Conservation (phyloP, 1,139 yeast genomes). For the Tardiomyces blankii region DNA sequence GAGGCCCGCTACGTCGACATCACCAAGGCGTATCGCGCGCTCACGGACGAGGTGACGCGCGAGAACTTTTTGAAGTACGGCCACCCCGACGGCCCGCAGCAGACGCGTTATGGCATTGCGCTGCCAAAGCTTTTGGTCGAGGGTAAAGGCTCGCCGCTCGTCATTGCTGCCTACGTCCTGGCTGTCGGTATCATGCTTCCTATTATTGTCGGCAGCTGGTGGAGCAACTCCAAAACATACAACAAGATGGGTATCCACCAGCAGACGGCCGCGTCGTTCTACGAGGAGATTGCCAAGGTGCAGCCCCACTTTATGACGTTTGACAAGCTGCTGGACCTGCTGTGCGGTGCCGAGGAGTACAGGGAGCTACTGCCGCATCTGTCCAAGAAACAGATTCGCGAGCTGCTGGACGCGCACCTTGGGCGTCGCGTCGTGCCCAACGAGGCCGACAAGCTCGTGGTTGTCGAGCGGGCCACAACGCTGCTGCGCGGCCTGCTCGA, state of each 20-base stretch:
- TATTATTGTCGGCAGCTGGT: constrained; percentile 70
- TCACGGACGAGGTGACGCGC: constrained; percentile 80
- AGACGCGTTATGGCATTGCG: constrained; percentile 92
- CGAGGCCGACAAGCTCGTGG: constrained; percentile 39
- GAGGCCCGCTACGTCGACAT: constrained; percentile 75
- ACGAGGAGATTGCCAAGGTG: constrained; percentile 48
- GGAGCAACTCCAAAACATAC: constrained; percentile 71
- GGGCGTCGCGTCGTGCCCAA: constrained; percentile 35
- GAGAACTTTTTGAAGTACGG: constrained; percentile 83
- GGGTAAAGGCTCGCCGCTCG: constrained; percentile 61
- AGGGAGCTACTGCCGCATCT: constrained; percentile 34
- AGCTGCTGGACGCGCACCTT: constrained; percentile 45
- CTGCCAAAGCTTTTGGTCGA: constrained; percentile 87
- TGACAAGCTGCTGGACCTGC: constrained; percentile 46
- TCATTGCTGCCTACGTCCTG: constrained; percentile 55
- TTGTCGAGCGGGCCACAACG: constrained; percentile 54
- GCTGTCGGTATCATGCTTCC: constrained; percentile 76
- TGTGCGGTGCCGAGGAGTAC: constrained; percentile 58
- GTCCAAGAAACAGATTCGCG: constrained; percentile 36
- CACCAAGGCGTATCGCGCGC: constrained; percentile 86
- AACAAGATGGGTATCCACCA: constrained; percentile 80
- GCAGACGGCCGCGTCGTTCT: constrained; percentile 64
- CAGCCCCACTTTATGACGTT: constrained; percentile 54
- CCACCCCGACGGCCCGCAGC: constrained; percentile 97
- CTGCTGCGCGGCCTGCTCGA: constrained; percentile 68